Conservation (phyloP, 169 alveolate genomes). For the Cryptosporidium tyzzeri region DNA sequence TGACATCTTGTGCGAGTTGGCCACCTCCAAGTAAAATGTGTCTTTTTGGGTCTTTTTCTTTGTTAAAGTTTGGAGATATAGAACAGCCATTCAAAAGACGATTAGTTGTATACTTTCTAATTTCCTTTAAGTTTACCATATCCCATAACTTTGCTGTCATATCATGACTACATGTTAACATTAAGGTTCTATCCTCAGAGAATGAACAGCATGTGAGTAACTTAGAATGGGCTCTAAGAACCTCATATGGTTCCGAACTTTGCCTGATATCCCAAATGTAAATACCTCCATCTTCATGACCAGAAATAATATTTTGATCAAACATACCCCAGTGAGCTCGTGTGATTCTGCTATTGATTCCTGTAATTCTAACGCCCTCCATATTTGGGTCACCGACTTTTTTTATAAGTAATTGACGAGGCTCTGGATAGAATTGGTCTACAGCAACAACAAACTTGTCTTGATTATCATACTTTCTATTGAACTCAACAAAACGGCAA, state of each 20-base stretch:
- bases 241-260: slow-evolving; percentile 69
- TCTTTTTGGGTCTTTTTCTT: slow-evolving; percentile 80
- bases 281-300: slow-evolving; percentile 90
- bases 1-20: slow-evolving; percentile 91
- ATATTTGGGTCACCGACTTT: slow-evolving; percentile 44
- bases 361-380: slow-evolving; percentile 72
- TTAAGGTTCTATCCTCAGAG: slow-evolving; percentile 85
- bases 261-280: slow-evolving; percentile 65
- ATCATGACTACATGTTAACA: slow-evolving; percentile 89
- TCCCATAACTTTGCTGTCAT: slow-evolving; percentile 91
- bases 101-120: slow-evolving; percentile 82
- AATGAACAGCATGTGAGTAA: slow-evolving; percentile 88
- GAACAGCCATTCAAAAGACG: slow-evolving; percentile 90
- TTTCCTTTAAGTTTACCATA: slow-evolving; percentile 86
- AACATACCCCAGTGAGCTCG: slow-evolving; percentile 92
- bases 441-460: slow-evolving; percentile 85
- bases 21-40: slow-evolving; percentile 92
- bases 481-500: slow-evolving; percentile 89
- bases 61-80: slow-evolving; percentile 87
- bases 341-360: slow-evolving; percentile 76
- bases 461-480: slow-evolving; percentile 86
- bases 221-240: slow-evolving; percentile 84
- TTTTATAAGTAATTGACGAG: slow-evolving; percentile 66
- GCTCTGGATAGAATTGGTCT: slow-evolving; percentile 84
- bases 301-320: slow-evolving; percentile 87